Percentiles rank a stretch among this genome's conserved stretches.
phyloP scores from a whole-genome alignment of 2,329 filamentous ascomycete species.

The Macrophomina phaseolina region DNA sequence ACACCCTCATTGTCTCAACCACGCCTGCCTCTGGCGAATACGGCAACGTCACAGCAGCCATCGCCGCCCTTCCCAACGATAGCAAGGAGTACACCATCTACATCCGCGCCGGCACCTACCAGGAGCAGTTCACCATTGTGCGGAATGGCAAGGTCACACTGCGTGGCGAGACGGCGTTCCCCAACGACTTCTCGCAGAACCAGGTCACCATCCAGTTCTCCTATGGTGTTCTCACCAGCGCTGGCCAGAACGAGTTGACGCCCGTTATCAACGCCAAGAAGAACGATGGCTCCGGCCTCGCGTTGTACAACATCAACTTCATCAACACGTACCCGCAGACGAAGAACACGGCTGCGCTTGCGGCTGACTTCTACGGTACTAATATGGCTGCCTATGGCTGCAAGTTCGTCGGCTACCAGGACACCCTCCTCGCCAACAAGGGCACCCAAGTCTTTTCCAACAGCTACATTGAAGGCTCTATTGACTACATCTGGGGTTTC shows the following conservation, averaged over 20 bases:
- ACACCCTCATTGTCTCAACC: conserved; percentile 43
- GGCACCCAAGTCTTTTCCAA: conserved; percentile 54
- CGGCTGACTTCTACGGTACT: conserved; percentile 48
- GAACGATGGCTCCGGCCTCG: conserved; percentile 58
- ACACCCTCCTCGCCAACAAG: conserved; percentile 50
- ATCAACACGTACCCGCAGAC: conserved; percentile 47
- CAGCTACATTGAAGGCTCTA: conserved; percentile 60
- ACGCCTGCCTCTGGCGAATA: conserved; percentile 44
- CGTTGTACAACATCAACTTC: conserved; percentile 65
- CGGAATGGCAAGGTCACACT: conserved; percentile 59
- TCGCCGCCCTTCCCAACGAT: conserved; percentile 52
- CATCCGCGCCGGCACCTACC: conserved; percentile 62
- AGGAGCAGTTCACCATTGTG: conserved; percentile 51
- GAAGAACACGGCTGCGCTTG: conserved; percentile 55
- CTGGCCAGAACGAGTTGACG: conserved; percentile 46
- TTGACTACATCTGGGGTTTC: conserved; percentile 64
- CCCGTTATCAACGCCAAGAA: conserved; percentile 46
- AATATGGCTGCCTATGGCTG: conserved; percentile 62
- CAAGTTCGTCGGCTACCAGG: conserved; percentile 60
- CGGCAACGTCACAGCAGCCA: conserved; percentile 50
- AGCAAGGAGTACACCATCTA: conserved; percentile 59
- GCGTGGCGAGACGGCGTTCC: conserved; percentile 63
- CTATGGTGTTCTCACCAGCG: conserved; percentile 38
- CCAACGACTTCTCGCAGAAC: conserved; percentile 58
- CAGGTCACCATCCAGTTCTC: conserved; percentile 59